Evolutionary conservation across 371 early-diverging fungal genomes (phyloP).

Genomic region (Mortierella sp.): DNA sequence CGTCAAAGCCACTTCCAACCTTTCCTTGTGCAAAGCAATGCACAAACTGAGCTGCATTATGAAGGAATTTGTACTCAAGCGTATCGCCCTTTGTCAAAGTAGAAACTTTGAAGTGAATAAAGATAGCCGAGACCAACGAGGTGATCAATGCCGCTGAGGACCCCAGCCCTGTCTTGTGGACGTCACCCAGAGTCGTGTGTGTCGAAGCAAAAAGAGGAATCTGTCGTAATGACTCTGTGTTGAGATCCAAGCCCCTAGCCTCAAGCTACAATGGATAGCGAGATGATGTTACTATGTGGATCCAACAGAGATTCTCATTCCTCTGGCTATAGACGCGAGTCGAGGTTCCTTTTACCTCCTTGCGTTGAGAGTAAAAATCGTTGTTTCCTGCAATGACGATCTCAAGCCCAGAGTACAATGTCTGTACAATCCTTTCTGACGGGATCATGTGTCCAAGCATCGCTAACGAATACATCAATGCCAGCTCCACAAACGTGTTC

Average conservation of each 20-base stretch:
- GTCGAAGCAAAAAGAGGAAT: conserved; percentile 80
- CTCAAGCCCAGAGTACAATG: conserved; percentile 60
- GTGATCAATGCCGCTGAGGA: conserved; percentile 95
- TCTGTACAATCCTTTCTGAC: conserved; percentile 18
- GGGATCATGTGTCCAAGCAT: conserved; percentile 56
- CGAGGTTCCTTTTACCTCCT: conserved; percentile 58
- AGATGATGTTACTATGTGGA: neutral
- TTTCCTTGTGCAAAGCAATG: conserved; percentile 98
- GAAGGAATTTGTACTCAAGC: conserved; percentile 61
- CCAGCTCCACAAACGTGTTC: conserved; percentile 64
- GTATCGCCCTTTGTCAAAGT: conserved; percentile 21
- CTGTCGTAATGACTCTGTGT: conserved; percentile 64
- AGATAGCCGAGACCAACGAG: conserved; percentile 84
- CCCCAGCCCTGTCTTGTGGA: conserved; percentile 96
- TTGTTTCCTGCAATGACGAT: conserved; percentile 89
- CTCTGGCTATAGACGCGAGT: neutral
- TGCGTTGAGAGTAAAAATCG: conserved; percentile 95
- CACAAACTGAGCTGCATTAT: conserved; percentile 89
- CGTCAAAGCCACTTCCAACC: conserved; percentile 97
- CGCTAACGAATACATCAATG: conserved; percentile 58
- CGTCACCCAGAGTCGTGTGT: conserved; percentile 75
- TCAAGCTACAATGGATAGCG: conserved; percentile 61
- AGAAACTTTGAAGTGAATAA: conserved; percentile 73
- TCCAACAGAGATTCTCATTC: neutral
- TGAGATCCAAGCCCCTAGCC: conserved; percentile 61